Evolutionary conservation across 176 grass and related monocot species (phyloP), one percentile per base, ranked within the genome.

Genomic region (Zoysia pacifica): DNA sequence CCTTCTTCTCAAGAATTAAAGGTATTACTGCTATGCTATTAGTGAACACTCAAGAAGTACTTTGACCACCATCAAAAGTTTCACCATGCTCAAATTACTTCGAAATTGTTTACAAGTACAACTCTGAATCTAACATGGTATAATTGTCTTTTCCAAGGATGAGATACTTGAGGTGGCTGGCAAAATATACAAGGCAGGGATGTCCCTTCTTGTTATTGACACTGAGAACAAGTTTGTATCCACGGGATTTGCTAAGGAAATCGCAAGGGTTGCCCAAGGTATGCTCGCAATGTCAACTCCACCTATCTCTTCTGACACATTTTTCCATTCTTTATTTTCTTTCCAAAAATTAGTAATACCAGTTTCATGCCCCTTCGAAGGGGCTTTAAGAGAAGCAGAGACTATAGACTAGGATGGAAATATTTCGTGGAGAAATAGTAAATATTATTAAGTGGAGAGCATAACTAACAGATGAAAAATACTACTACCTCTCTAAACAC

Each of bases 211-310:
- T 7, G 95, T 98, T 45, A 98, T 98, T 19, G 95, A 97, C 83
- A 94, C 94, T 3, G 94, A 97, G 75, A 97, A 97, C 80, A 97
- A 97, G 85, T 97, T 97, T 80, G 95, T 98, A 78, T 98, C 95
- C 2, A 98, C 95, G 6, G 95, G 95, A 87, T 98, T 98, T 84
- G 95, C 95, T 5, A 98, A 98, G 81, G 95, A 98, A 85, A 98
- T 98, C 47, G 95, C 95, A 42, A 91, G 95, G 79, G 86, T 98
- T 62, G 88, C 95, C 62, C 95, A 94, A 93, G 95, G 95, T 98
- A 91, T 11, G 45, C 36, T 65, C 7, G 2, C 0, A 58, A 74
- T 39, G 46, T 5, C 18, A 76, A 48, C 16, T 64, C 42, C 56
- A 82, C 40, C 18, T 75, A 48, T 44, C 28, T 5, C 38, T 15